A percentile compares a stretch with the other conserved stretches of the same genome.
Evolutionary conservation across 352 stramenopile species (phyloP).

Genomic region (Phytopythium montanum): DNA sequence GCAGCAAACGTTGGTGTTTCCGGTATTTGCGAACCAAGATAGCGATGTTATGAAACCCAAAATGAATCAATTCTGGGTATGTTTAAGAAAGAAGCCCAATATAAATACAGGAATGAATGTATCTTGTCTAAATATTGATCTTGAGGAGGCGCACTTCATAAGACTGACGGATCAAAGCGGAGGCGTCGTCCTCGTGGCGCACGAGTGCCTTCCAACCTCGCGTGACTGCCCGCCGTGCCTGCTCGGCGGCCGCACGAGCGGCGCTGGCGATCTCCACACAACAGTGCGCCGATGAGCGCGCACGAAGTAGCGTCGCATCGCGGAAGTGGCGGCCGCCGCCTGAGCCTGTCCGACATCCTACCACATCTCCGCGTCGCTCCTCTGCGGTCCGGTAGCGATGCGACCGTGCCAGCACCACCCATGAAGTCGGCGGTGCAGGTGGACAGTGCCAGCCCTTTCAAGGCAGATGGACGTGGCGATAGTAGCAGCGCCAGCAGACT

Average conservation of each 20-base stretch:
- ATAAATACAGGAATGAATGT: too few relatives aligned
- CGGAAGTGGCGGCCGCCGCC: background rate
- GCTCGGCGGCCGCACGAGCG: background rate
- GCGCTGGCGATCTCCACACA: background rate
- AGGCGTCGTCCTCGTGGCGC: background rate
- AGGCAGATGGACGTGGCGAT: background rate
- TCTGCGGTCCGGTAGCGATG: background rate
- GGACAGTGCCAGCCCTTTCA: background rate
- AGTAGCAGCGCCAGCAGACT: background rate
- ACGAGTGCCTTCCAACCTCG: background rate
- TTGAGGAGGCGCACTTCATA: background rate
- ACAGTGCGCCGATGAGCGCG: background rate
- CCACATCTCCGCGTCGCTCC: background rate
- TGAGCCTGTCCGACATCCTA: background rate
- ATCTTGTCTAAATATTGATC: background rate
- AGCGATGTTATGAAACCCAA: background rate
- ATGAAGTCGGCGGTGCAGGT: background rate
- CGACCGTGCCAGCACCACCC: background rate
- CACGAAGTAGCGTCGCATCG: background rate
- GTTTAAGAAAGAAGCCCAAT: too few relatives aligned
- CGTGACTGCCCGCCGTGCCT: background rate
- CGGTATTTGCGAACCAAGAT: background rate
- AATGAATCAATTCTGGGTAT: background rate
- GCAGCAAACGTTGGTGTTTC: background rate
- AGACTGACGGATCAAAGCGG: background rate